Conservation (phyloP, 768 basidiomycete genomes). For the Auricularia sp. region DNA sequence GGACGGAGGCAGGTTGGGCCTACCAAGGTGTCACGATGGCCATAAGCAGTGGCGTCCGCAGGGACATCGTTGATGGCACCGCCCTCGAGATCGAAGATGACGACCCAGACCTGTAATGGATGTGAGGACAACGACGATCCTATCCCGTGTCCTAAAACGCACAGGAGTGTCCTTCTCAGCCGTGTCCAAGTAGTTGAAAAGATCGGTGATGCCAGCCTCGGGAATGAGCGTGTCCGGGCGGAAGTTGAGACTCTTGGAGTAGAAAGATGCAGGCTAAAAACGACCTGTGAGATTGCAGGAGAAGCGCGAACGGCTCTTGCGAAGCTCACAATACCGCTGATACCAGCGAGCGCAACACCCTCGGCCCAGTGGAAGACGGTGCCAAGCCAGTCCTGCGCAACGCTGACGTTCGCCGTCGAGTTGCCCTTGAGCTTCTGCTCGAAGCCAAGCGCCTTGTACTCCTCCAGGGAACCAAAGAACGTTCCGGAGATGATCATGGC, state of each 20-base stretch:
- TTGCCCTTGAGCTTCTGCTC: constrained; percentile 3
- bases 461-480: constrained; percentile 4
- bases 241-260: constrained; percentile 7
- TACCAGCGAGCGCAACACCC: constrained; percentile 2
- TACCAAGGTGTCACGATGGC: constrained; percentile 6
- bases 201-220: neutral
- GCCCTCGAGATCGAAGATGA: constrained; percentile 8
- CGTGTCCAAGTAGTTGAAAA: constrained; percentile 7
- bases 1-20: neutral
- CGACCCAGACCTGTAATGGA: neutral
- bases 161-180: constrained; percentile 5
- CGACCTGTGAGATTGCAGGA: neutral
- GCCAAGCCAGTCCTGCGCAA: constrained; percentile 5
- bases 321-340: constrained; percentile 5
- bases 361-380: constrained; percentile 9
- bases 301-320: neutral
- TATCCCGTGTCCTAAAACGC: neutral
- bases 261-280: constrained; percentile 3
- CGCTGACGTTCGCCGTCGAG: neutral
- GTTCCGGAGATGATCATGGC: constrained; percentile 9
- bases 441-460: constrained; percentile 5
- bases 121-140: neutral
- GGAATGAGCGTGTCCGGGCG: constrained; percentile 6
- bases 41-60: constrained; percentile 4
- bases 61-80: constrained; percentile 8